Percentiles rank a stretch among this genome's conserved stretches.
phyloP scores from a whole-genome alignment of 139 green algal genomes.

The Chlorella sp. region DNA sequence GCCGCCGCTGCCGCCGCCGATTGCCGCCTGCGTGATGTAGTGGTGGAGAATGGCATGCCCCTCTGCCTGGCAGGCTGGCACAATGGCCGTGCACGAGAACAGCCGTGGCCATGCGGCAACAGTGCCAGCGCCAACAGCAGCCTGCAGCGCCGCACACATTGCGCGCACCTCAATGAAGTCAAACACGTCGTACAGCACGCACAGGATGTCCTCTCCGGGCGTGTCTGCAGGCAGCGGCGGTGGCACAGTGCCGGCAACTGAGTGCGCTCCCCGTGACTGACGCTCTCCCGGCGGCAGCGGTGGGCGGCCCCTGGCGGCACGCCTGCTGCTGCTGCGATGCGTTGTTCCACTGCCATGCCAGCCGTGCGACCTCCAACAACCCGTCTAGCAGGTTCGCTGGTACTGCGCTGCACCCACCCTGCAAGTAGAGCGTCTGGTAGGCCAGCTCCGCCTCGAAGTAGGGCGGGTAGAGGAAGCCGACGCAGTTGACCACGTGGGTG shows the following conservation, averaged over 20 bases:
- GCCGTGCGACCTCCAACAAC: no score
- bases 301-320: no score
- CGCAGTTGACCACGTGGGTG: slow-evolving; percentile 97
- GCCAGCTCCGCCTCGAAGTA: slow-evolving; percentile 86
- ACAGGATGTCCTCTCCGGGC: slow-evolving; percentile 90
- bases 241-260: no score
- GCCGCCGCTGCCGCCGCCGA: not conserved
- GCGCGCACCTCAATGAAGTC: slow-evolving; percentile 90
- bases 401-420: slow-evolving; percentile 61
- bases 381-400: not conserved
- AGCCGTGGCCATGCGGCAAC: not conserved
- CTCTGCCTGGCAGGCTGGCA: not conserved
- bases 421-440: slow-evolving; percentile 92
- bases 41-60: no score
- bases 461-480: slow-evolving; percentile 89
- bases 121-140: not conserved
- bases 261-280: no score
- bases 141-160: not conserved
- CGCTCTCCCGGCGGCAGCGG: no score
- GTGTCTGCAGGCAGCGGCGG: slow-evolving; percentile 69
- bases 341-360: no score
- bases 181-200: slow-evolving; percentile 94
- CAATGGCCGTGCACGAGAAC: not conserved
- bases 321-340: no score
- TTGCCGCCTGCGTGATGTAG: not conserved